These are phyloP conservation scores for Aureobasidium zeae DNA, from an alignment of 2,329 filamentous ascomycete genomes.

Conservation along the genomic window DNA sequence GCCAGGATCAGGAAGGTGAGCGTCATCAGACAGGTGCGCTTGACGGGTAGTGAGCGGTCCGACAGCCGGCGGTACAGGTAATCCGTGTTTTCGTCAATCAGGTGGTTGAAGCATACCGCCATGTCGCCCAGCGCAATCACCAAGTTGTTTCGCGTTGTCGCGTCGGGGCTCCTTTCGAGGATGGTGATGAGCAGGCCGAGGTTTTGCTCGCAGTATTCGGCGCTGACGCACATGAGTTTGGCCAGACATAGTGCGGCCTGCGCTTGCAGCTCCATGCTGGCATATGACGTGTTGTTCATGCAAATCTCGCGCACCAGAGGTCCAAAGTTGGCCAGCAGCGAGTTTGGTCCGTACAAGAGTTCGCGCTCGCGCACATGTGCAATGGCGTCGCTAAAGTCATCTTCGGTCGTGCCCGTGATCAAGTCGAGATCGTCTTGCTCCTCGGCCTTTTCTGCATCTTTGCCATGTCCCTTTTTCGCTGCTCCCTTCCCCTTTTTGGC, in stretches of 20 bases:
- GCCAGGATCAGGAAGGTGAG: conserved; percentile 94
- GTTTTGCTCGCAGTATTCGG: conserved; percentile 91
- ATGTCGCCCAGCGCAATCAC: conserved; percentile 97
- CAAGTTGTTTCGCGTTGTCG: conserved; percentile 88
- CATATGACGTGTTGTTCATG: conserved; percentile 85
- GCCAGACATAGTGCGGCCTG: conserved; percentile 90
- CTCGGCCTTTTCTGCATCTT: conserved; percentile 46
- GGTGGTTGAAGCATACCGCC: conserved; percentile 98
- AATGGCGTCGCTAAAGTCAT: conserved; percentile 85
- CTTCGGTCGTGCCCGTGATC: conserved; percentile 91
- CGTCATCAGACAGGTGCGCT: conserved; percentile 96
- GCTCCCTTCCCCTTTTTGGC: conserved; percentile 33
- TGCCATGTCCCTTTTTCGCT: conserved; percentile 36
- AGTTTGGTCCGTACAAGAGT: conserved; percentile 70
- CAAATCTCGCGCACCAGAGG: conserved; percentile 89
- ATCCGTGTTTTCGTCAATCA: conserved; percentile 98
- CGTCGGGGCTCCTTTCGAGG: conserved; percentile 85
- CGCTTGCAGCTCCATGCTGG: conserved; percentile 80
- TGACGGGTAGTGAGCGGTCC: conserved; percentile 79
- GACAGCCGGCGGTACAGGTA: conserved; percentile 92
- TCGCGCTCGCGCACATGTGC: conserved; percentile 76
- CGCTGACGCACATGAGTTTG: conserved; percentile 97
- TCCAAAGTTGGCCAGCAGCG: conserved; percentile 81
- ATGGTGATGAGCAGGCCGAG: conserved; percentile 92
- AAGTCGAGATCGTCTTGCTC: conserved; percentile 87